phyloP scores from a whole-genome alignment of 352 stramenopile species.

The Phytophthora sojae region DNA sequence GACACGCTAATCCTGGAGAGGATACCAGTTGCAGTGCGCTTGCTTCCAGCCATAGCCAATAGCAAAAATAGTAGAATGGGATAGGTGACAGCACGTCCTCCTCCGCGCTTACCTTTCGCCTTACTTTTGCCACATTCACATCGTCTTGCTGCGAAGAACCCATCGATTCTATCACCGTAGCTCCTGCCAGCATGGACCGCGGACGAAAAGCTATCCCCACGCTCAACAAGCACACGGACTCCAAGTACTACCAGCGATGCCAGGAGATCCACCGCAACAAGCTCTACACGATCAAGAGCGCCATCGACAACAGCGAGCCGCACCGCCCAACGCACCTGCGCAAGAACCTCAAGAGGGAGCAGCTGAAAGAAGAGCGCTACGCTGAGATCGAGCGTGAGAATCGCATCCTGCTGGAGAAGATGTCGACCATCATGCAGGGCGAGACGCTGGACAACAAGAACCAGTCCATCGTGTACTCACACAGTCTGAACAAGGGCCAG shows the following conservation, averaged over 20 bases:
- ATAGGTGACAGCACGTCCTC: neutral
- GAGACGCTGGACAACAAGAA: slow-evolving; percentile 90
- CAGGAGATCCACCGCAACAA: slow-evolving; percentile 86
- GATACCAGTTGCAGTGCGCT: neutral
- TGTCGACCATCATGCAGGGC: slow-evolving; percentile 96
- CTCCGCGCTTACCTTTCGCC: neutral
- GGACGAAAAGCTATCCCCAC: slow-evolving; percentile 87
- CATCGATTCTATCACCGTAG: neutral
- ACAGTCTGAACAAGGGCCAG: slow-evolving; percentile 86
- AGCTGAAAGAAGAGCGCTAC: slow-evolving; percentile 96
- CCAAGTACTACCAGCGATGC: slow-evolving; percentile 89
- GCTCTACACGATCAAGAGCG: slow-evolving; percentile 91
- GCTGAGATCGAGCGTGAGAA: slow-evolving; percentile 97
- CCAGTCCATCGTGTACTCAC: slow-evolving; percentile 72
- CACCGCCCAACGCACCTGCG: slow-evolving; percentile 92
- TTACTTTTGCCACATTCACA: slow-evolving; percentile 20
- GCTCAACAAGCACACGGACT: slow-evolving; percentile 89
- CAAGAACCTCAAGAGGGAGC: slow-evolving; percentile 98
- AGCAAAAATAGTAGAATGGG: slow-evolving; percentile 29
- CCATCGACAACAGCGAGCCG: slow-evolving; percentile 94
- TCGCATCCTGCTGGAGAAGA: slow-evolving; percentile 97
- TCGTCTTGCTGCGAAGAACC: slow-evolving; percentile 15
- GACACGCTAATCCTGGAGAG: slow-evolving; percentile 26
- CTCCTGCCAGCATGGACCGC: slow-evolving; percentile 68
- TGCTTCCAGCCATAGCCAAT: neutral